A percentile compares a stretch with the other conserved stretches of the same genome.
Conservation (phyloP, 495 filamentous ascomycete species). For the Hyaloscypha bicolor region DNA sequence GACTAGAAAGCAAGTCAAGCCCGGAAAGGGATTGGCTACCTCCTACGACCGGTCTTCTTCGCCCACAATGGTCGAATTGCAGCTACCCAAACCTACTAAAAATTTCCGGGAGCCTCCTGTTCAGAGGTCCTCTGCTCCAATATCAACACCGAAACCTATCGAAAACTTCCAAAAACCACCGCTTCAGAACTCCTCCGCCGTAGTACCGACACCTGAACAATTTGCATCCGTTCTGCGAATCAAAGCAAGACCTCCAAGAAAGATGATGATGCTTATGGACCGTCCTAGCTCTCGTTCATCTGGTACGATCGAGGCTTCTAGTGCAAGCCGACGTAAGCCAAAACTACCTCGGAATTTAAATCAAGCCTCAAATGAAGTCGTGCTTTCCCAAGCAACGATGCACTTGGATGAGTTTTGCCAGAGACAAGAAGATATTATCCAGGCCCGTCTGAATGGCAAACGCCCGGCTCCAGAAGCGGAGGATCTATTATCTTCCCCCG, state of each 20-base stretch:
- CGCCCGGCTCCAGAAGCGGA: neutral
- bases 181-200: neutral
- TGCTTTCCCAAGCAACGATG: slow-evolving; percentile 24
- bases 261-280: slow-evolving; percentile 35
- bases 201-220: neutral
- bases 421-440: slow-evolving; percentile 19
- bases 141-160: neutral
- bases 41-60: neutral
- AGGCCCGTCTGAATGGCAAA: slow-evolving; percentile 16
- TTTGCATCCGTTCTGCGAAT: slow-evolving; percentile 25
- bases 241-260: slow-evolving; percentile 29
- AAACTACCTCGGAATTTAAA: neutral
- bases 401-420: slow-evolving; percentile 18
- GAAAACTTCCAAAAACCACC: neutral
- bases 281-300: slow-evolving; percentile 13
- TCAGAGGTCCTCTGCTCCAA: neutral
- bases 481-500: slow-evolving; percentile 16
- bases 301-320: neutral
- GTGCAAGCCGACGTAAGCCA: neutral
- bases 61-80: neutral
- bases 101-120: neutral
- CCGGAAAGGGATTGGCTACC: neutral
- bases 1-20: neutral
- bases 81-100: neutral
- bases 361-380: neutral